A percentile compares a stretch with the other conserved stretches of the same genome.
phyloP scores from a whole-genome alignment of 2,329 filamentous ascomycete genomes.

The Paraphaeosphaeria sporulosa region DNA sequence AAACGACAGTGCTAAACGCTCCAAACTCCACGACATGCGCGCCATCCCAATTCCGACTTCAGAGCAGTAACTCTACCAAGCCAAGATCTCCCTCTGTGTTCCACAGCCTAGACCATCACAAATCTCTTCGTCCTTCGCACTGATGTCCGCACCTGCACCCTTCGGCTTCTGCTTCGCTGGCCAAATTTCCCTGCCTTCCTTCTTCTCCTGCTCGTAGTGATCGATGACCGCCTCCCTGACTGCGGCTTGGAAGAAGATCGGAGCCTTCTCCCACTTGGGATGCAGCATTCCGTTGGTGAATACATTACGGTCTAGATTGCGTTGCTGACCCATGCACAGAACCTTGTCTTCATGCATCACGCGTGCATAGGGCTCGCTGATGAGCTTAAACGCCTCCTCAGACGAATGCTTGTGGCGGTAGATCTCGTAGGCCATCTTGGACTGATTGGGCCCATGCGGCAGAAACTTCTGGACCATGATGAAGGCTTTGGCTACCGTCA shows the following conservation, averaged over 20 bases:
- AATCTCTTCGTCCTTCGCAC: slow-evolving; percentile 59
- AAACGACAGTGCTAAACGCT: not conserved
- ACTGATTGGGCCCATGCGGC: slow-evolving; percentile 58
- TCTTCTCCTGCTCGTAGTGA: slow-evolving; percentile 29
- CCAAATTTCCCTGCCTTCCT: slow-evolving; percentile 25
- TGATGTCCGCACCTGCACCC: slow-evolving; percentile 51
- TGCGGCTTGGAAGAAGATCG: slow-evolving; percentile 62
- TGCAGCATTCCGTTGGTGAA: slow-evolving; percentile 69
- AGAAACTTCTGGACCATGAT: slow-evolving; percentile 70
- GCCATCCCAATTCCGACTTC: not conserved
- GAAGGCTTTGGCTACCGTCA: slow-evolving; percentile 51
- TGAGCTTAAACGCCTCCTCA: slow-evolving; percentile 64
- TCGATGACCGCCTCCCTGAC: slow-evolving; percentile 55
- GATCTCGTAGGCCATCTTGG: slow-evolving; percentile 66
- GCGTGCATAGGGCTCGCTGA: slow-evolving; percentile 67
- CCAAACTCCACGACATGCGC: not conserved
- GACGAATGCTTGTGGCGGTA: slow-evolving; percentile 65
- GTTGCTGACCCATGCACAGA: slow-evolving; percentile 65
- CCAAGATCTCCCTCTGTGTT: slow-evolving; percentile 26
- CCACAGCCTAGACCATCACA: slow-evolving; percentile 24
- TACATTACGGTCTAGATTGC: slow-evolving; percentile 66
- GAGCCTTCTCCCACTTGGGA: slow-evolving; percentile 64
- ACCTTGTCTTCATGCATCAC: slow-evolving; percentile 71
- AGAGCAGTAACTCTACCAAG: slow-evolving; percentile 20
- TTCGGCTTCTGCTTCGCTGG: slow-evolving; percentile 49